Base-by-base conservation (phyloP, 1,139 yeast species). In the Kodamaea fungicola region DNA sequence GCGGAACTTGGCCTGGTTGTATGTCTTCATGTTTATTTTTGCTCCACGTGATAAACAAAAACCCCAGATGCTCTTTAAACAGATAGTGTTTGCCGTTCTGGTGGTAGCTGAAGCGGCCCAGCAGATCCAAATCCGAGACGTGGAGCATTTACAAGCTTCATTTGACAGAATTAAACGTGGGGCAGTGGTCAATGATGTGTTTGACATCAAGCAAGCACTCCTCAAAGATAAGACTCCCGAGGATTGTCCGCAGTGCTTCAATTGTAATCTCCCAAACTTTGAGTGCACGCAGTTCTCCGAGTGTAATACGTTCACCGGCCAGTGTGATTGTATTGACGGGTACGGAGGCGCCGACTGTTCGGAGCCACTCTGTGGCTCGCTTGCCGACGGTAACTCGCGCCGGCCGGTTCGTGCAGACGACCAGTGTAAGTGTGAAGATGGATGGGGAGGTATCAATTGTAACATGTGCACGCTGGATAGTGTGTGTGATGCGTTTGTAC, bases 391-490 rank as follows among this genome's bases (percentile, higher is more conserved):
- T 22, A 80, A 81, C 44, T 55, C 56, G 22, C 74, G 83, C 38
- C 72, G 97, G 26, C 76, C 76, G 1, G 82, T 86, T 1, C 54
- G 83, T 24, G 74, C 75, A 26, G 71, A 68, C 21, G 61, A 74
- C 8, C 31, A 37, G 19, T 92, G 98, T 60, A 66, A 67, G 0
- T 92, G 98, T 63, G 74, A 76, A 34, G 71, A 73, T 1, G 98
- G 98, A 3, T 92, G 98, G 98, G 65, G 69, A 6, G 97, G 98
- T 32, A 85, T 92, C 54, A 92, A 92, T 56, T 92, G 98, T 70
- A 92, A 92, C 55, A 52, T 84, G 46, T 92, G 98, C 61, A 67
- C 74, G 16, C 55, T 58, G 3, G 95, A 92, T 56, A 60, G 67
- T 4, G 84, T 83, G 2, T 92, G 98, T 64, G 87, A 87, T 55